Base-by-base conservation (phyloP, 164 flowering plant genomes). In the Magnolia sinica region DNA sequence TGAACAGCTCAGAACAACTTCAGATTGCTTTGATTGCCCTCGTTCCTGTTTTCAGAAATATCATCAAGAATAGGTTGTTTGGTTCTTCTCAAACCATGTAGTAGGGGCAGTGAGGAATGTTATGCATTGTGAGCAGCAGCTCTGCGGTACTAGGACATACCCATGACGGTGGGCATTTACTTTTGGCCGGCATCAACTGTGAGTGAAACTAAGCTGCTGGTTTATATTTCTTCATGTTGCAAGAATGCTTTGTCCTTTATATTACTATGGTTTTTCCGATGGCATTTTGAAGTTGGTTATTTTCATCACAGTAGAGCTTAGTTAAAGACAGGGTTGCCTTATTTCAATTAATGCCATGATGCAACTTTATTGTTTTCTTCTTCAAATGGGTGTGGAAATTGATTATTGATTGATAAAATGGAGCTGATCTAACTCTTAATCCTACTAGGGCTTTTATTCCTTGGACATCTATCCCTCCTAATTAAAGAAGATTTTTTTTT, bases 1-100 rank as follows among this genome's bases (percentile, higher is more conserved):
- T 94, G 77, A 94, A 89, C 79, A 96, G 97, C 85, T 87, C 98
- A 13, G 98, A 96, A 70, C 97, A 95, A 76, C 87, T 93, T 78
- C 97, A 94, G 78, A 83, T 96, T 37, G 94, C 92, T n/a, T 76
- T 94, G 50, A 50, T 92, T 68, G 93, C 83, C 49, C 79, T 96
- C 64, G n/a, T 93, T 77, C 99, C 99, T 63, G 75, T 96, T 3
- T 23, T 90, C 66, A 86, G 81, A 79, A 92, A 90, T 85, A 64
- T 90, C 37, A 37, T 78, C 24, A 59, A 74, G 66, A 72, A 65
- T 52, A 66, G 74, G 61, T 71, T 77, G 10, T 18, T 51, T 22
- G 83, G 82, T 78, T 83, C 83, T 79, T 79, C 80, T 72, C 89
- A 88, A 68, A 83, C 85, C 64, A 73, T 76, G 80, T 81, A 85